phyloP scores from a whole-genome alignment of 345 rosid genomes.

The Arabidopsis suecica region DNA sequence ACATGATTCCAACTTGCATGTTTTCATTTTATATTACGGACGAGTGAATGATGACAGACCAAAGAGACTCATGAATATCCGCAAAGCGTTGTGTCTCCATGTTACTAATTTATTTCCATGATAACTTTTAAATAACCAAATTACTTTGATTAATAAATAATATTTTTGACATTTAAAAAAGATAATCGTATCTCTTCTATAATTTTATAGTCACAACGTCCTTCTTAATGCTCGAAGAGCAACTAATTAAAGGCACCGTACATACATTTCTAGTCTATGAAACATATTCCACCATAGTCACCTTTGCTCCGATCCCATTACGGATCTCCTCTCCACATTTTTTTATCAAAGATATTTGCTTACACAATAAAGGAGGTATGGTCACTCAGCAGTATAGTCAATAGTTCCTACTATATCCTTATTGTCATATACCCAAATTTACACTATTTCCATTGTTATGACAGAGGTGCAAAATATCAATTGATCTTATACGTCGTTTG shows the following conservation, averaged over 20 bases:
- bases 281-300: neutral
- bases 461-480: neutral
- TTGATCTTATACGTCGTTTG: neutral
- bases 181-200: neutral
- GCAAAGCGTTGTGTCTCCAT: neutral
- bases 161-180: neutral
- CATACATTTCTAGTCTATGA: neutral
- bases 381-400: no score
- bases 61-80: neutral
- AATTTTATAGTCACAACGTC: neutral
- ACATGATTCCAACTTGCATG: conserved; percentile 28
- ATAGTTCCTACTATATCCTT: neutral
- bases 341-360: no score
- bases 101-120: neutral
- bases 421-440: no score
- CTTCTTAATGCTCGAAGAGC: neutral
- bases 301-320: neutral
- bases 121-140: no score
- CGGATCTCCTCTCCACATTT: no score
- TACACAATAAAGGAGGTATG: neutral
- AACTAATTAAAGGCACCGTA: neutral
- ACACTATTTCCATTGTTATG: neutral
- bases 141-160: neutral
- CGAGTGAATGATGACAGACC: conserved; percentile 1
- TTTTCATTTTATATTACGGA: neutral